Percentiles rank a stretch among this genome's conserved stretches.
Evolutionary conservation across 257 asterid species (phyloP).

Genomic region (Rehmannia glutinosa): DNA sequence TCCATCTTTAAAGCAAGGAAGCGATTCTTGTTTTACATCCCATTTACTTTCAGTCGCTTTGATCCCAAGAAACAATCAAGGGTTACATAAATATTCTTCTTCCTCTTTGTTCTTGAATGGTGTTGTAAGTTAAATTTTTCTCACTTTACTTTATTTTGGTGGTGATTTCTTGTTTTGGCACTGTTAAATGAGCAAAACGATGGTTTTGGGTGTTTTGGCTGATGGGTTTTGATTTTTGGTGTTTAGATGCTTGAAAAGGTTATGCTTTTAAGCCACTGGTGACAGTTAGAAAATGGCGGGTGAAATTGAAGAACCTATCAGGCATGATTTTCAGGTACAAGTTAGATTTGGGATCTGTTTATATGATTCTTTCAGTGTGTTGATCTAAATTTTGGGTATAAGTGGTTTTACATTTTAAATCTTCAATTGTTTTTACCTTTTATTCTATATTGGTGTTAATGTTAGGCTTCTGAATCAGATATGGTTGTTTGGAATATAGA

Average conservation of each 20-base stretch:
- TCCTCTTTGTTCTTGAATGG: slow-evolving; percentile 1
- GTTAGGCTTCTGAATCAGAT: slow-evolving; percentile 2
- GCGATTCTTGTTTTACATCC: slow-evolving; percentile 23
- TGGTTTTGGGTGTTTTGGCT: slow-evolving; percentile 3
- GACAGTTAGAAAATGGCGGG: slow-evolving; percentile 58
- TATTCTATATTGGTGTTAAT: background rate
- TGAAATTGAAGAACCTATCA: slow-evolving; percentile 57
- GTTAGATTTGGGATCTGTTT: slow-evolving; percentile 13
- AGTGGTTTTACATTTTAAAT: background rate
- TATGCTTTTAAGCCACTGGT: slow-evolving; percentile 15
- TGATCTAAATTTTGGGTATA: background rate
- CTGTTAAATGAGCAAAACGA: background rate
- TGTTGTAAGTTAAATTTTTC: slow-evolving; percentile 15
- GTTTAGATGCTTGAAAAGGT: slow-evolving; percentile 27
- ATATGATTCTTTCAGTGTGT: slow-evolving; percentile 4
- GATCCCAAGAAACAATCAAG: too few species aligned
- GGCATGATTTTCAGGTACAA: slow-evolving; percentile 62
- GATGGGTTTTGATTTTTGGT: slow-evolving; percentile 28
- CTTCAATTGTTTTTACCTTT: background rate
- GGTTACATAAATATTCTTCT: background rate
- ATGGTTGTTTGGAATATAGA: background rate
- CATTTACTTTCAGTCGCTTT: slow-evolving; percentile 14
- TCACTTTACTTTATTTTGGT: background rate
- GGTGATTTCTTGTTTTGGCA: background rate
- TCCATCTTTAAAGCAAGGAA: slow-evolving; percentile 50